phyloP scores from a whole-genome alignment of 1,284 basidiomycete species.

The Cronartium quercuum region DNA sequence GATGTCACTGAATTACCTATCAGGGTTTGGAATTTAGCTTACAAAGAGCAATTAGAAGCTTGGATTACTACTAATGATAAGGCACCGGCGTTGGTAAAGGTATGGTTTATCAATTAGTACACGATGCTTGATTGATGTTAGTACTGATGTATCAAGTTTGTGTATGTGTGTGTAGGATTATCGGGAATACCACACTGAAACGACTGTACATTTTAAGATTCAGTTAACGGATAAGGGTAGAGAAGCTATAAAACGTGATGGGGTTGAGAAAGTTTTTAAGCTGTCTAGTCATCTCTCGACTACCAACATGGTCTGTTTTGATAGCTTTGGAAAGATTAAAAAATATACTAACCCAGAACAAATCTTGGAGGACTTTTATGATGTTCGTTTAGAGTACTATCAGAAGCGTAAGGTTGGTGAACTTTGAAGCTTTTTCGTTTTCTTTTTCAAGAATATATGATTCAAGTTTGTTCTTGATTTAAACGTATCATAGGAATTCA shows the following conservation, averaged over 20 bases:
- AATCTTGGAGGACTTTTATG: conserved; percentile 90
- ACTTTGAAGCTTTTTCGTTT: background rate
- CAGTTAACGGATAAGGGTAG: conserved; percentile 74
- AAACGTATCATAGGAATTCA: conserved; percentile 60
- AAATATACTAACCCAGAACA: conserved; percentile 85
- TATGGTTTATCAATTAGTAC: conserved; percentile 38
- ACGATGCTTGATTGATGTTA: background rate
- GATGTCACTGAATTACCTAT: conserved; percentile 95
- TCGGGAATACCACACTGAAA: conserved; percentile 90
- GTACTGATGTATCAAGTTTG: background rate
- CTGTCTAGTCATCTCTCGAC: conserved; percentile 74
- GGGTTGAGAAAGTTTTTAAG: conserved; percentile 86
- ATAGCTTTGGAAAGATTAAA: conserved; percentile 91
- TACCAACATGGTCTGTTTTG: conserved; percentile 98
- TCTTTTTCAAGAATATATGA: background rate
- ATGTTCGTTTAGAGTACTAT: conserved; percentile 79
- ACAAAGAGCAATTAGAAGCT: conserved; percentile 82
- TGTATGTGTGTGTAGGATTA: conserved; percentile 63
- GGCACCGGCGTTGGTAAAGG: conserved; percentile 57
- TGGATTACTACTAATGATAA: conserved; percentile 59
- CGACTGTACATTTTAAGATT: conserved; percentile 83
- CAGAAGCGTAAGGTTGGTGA: conserved; percentile 79
- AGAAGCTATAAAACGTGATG: conserved; percentile 80
- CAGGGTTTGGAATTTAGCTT: conserved; percentile 87
- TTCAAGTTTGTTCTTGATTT: background rate